Conservation (phyloP, 805 yeast species). For the Yarrowia deformans region DNA sequence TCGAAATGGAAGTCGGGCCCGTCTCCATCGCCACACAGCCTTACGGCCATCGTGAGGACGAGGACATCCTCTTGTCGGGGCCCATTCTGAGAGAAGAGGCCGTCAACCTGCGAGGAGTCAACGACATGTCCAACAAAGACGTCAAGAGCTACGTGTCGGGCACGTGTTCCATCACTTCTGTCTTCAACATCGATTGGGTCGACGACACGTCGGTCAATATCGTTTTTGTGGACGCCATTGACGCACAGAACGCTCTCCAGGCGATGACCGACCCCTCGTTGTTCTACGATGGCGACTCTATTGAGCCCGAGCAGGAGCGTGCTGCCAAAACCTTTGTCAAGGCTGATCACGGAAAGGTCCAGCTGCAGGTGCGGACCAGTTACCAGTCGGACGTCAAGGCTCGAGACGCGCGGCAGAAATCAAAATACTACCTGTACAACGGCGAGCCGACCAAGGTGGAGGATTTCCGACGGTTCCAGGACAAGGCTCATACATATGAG, state of each 20-base stretch:
- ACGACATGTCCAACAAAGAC: conserved; percentile 37
- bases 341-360: conserved; percentile 48
- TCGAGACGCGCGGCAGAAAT: conserved; percentile 62
- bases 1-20: conserved; percentile 26
- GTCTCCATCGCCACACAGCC: conserved; percentile 21
- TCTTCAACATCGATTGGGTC: conserved; percentile 36
- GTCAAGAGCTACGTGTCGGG: conserved; percentile 27
- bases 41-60: neutral
- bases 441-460: conserved; percentile 67
- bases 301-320: conserved; percentile 44
- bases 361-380: conserved; percentile 58
- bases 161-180: conserved; percentile 20
- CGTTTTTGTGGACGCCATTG: conserved; percentile 57
- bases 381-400: conserved; percentile 63
- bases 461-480: conserved; percentile 42
- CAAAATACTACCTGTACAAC: conserved; percentile 69
- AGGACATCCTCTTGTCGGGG: neutral
- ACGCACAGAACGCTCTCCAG: conserved; percentile 53
- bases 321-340: conserved; percentile 51
- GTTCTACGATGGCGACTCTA: conserved; percentile 43
- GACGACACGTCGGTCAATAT: conserved; percentile 53
- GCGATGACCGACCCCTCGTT: conserved; percentile 50
- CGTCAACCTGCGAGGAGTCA: conserved; percentile 31
- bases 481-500: conserved; percentile 38
- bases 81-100: conserved; percentile 37